A percentile compares a stretch with the other conserved stretches of the same genome.
Conservation (phyloP, 176 grass and related monocot genomes). For the Paspalum notatum region DNA sequence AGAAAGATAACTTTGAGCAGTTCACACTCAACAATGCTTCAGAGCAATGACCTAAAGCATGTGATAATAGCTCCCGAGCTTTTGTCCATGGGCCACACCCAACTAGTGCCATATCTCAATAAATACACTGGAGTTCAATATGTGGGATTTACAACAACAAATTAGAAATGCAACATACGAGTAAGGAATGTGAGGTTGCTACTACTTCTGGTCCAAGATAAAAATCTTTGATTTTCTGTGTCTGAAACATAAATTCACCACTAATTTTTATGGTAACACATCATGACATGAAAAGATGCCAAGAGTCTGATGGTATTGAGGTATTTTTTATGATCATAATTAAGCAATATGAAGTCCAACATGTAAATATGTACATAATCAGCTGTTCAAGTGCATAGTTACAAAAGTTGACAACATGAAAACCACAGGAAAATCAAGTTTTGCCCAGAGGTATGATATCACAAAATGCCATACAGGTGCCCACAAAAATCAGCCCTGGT, state of each 20-base stretch:
- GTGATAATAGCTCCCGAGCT: neutral
- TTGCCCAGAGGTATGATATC: neutral
- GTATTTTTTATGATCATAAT: neutral
- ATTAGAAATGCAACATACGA: neutral
- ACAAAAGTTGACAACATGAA: neutral
- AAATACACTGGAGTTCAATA: neutral
- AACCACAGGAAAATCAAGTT: neutral
- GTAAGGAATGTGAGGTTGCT: neutral
- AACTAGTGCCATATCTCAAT: neutral
- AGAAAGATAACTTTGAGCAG: neutral
- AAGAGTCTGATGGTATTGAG: neutral
- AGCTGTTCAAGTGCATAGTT: neutral
- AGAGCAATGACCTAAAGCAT: neutral
- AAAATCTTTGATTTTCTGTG: neutral
- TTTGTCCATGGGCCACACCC: neutral
- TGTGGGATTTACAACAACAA: neutral
- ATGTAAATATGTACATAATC: neutral
- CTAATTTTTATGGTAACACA: conserved; percentile 4
- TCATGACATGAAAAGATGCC: conserved; percentile 6
- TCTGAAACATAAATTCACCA: conserved; percentile 9
- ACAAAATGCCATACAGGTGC: neutral
- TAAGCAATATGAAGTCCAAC: neutral
- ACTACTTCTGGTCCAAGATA: neutral
- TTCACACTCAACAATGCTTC: neutral
- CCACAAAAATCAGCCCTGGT: neutral